Percentiles rank a stretch among this genome's conserved stretches.
Conservation (phyloP, 2,329 filamentous ascomycete genomes). For the Tolypocladium endophyticum region DNA sequence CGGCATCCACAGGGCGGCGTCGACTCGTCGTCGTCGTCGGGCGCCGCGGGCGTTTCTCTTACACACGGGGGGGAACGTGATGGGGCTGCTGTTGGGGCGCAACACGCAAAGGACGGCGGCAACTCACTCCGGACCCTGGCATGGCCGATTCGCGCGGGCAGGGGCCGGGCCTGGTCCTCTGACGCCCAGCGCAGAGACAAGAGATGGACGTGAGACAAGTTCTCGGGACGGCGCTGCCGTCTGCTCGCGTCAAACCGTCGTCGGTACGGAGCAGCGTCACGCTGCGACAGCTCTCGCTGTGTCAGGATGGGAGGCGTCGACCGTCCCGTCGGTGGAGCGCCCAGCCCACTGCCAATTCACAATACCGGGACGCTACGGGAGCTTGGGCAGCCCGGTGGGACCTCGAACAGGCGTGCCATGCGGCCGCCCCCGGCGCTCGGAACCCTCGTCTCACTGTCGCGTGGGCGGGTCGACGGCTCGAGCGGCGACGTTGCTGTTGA, state of each 20-base stretch:
- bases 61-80: background rate
- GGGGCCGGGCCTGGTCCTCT: background rate
- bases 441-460: background rate
- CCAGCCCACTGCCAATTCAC: background rate
- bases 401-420: background rate
- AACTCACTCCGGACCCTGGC: background rate
- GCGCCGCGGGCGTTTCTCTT: background rate
- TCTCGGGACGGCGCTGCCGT: slow-evolving; percentile 1
- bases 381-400: background rate
- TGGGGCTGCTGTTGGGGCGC: background rate
- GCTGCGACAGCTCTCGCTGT: background rate
- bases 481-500: too few relatives aligned
- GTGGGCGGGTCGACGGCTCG: background rate
- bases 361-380: background rate
- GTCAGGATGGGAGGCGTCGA: background rate
- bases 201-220: slow-evolving; percentile 1
- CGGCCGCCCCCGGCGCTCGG: background rate
- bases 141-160: background rate
- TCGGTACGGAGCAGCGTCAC: background rate
- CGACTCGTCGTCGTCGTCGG: background rate
- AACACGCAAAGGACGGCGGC: background rate
- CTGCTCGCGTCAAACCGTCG: background rate
- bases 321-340: background rate
- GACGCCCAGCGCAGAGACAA: background rate
- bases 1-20: background rate